Evolutionary conservation across 495 filamentous ascomycete species (phyloP).

Genomic region (Penicillium coprophilum): DNA sequence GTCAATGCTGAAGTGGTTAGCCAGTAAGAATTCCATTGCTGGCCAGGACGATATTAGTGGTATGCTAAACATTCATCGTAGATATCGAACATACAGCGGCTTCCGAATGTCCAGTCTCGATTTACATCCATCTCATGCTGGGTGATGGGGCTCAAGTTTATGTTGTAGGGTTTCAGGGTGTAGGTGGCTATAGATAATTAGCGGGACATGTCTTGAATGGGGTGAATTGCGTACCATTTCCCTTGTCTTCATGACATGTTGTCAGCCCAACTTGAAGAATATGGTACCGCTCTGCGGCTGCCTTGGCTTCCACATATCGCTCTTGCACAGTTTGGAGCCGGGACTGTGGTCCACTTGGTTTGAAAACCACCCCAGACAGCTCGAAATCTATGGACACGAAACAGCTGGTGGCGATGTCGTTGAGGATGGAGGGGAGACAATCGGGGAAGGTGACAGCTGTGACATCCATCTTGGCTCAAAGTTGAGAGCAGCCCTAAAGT

Average conservation of each 20-base stretch:
- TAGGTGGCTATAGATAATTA: conserved; percentile 48
- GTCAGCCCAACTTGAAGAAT: conserved; percentile 78
- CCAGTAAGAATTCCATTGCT: conserved; percentile 63
- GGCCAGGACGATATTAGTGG: conserved; percentile 16
- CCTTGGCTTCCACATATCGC: conserved; percentile 63
- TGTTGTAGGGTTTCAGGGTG: conserved; percentile 65
- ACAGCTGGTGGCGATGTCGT: conserved; percentile 54
- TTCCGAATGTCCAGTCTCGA: conserved; percentile 54
- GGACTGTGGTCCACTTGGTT: conserved; percentile 24
- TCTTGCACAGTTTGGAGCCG: conserved; percentile 54
- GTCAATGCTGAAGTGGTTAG: conserved; percentile 63
- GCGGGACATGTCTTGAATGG: not conserved
- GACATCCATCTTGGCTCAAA: conserved; percentile 60
- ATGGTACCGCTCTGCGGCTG: conserved; percentile 67
- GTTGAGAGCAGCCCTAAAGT: not conserved
- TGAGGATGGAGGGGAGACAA: conserved; percentile 58
- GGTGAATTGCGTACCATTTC: conserved; percentile 34
- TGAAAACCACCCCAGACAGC: conserved; percentile 63
- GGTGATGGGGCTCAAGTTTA: conserved; percentile 58
- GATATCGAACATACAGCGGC: conserved; percentile 40
- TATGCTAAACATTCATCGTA: not conserved
- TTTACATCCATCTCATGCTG: conserved; percentile 53
- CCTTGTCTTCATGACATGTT: conserved; percentile 54
- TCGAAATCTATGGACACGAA: conserved; percentile 78
- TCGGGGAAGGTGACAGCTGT: conserved; percentile 51